These are phyloP conservation scores for Fusarium cyanostomum DNA, from an alignment of 2,329 filamentous ascomycete species.

Conservation along the genomic window DNA sequence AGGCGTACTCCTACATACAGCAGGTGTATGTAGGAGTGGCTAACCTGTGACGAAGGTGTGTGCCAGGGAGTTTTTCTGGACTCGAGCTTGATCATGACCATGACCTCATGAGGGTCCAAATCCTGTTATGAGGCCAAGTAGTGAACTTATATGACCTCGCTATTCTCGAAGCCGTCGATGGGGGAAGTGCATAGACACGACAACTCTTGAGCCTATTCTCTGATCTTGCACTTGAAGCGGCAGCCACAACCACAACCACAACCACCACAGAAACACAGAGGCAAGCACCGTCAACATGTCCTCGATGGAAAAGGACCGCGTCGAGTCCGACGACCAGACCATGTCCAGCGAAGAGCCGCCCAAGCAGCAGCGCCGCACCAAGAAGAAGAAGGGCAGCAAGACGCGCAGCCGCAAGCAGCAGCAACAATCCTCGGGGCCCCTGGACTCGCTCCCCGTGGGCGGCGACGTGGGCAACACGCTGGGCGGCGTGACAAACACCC, in stretches of 20 bases:
- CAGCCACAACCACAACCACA: not conserved
- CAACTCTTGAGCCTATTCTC: not conserved
- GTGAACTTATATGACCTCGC: constrained; percentile 39
- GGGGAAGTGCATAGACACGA: constrained; percentile 2
- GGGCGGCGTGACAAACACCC: constrained; percentile 52
- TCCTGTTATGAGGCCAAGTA: constrained; percentile 40
- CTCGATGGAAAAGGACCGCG: constrained; percentile 42
- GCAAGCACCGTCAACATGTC: constrained; percentile 33
- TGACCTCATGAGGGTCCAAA: constrained; percentile 45
- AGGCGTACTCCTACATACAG: too few relatives aligned
- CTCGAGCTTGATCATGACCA: constrained; percentile 31
- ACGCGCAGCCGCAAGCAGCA: constrained; percentile 14
- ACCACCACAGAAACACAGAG: not conserved
- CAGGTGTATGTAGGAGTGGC: not conserved
- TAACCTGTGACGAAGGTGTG: constrained; percentile 2
- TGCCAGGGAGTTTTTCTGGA: constrained; percentile 22
- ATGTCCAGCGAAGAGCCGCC: constrained; percentile 39
- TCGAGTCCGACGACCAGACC: constrained; percentile 41
- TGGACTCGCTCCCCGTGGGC: constrained; percentile 52
- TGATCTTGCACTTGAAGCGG: not conserved
- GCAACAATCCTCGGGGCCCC: constrained; percentile 37
- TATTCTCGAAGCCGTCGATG: constrained; percentile 16
- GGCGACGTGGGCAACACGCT: constrained; percentile 49
- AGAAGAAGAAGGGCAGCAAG: constrained; percentile 48
- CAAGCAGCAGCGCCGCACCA: constrained; percentile 38